Conservation (phyloP, 495 filamentous ascomycete species). For the Penicillium desertorum region DNA sequence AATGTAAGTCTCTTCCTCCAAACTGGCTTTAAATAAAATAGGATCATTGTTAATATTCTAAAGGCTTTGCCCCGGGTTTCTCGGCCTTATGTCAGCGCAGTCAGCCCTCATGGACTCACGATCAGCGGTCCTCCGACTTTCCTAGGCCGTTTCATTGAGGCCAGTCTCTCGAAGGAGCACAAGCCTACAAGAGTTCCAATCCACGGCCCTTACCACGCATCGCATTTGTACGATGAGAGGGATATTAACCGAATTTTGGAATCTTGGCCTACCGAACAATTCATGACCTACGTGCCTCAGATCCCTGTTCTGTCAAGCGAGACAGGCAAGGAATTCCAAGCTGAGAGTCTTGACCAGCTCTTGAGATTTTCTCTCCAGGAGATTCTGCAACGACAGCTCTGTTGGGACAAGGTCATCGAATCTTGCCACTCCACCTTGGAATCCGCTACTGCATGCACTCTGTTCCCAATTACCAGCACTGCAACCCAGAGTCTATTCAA, state of each 20-base stretch:
- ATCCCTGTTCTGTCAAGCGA: slow-evolving; percentile 60
- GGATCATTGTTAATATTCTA: slow-evolving; percentile 27
- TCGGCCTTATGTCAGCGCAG: slow-evolving; percentile 71
- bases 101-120: slow-evolving; percentile 66
- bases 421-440: slow-evolving; percentile 45
- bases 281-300: slow-evolving; percentile 48
- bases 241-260: slow-evolving; percentile 63
- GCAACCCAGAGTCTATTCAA: slow-evolving; percentile 35
- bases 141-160: slow-evolving; percentile 56
- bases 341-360: slow-evolving; percentile 48
- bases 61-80: slow-evolving; percentile 60
- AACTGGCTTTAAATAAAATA: slow-evolving; percentile 13
- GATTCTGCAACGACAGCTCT: slow-evolving; percentile 57
- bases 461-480: slow-evolving; percentile 53
- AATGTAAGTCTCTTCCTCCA: slow-evolving; percentile 44
- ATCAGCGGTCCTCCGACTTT: slow-evolving; percentile 76
- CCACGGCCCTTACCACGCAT: slow-evolving; percentile 78
- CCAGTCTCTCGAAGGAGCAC: slow-evolving; percentile 50
- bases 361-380: slow-evolving; percentile 55
- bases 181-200: slow-evolving; percentile 67
- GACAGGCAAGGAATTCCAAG: slow-evolving; percentile 47
- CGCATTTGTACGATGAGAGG: slow-evolving; percentile 62
- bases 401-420: slow-evolving; percentile 58
- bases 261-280: slow-evolving; percentile 29
- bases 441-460: slow-evolving; percentile 37